Evolutionary conservation across 164 flowering plant genomes (phyloP).

Genomic region (Nymphaea thermarum): DNA sequence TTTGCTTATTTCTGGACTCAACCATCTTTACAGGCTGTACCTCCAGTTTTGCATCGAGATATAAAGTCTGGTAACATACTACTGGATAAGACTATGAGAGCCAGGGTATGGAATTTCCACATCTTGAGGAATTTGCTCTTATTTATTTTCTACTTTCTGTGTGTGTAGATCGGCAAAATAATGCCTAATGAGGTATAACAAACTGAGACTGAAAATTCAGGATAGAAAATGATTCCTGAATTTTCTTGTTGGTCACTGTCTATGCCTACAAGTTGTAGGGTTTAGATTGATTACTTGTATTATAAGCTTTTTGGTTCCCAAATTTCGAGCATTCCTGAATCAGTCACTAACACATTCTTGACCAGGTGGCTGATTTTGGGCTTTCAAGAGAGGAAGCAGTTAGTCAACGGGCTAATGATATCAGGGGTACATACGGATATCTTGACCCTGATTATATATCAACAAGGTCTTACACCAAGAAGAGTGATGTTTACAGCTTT

Average conservation of each 20-base stretch:
- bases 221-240: too few relatives aligned
- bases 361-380: constrained; percentile 96
- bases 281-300: too few relatives aligned
- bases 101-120: constrained; percentile 53
- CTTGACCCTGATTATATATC: constrained; percentile 96
- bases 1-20: background rate
- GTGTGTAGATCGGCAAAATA: too few relatives aligned
- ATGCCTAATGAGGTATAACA: too few relatives aligned
- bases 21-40: constrained; percentile 58
- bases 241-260: too few relatives aligned
- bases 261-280: too few relatives aligned
- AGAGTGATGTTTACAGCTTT: constrained; percentile 88
- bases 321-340: too few relatives aligned
- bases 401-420: constrained; percentile 44
- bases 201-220: too few relatives aligned
- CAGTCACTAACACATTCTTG: constrained; percentile 4
- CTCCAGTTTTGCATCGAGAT: constrained; percentile 91
- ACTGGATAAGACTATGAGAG: constrained; percentile 87
- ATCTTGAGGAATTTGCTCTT: background rate
- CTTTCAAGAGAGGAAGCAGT: constrained; percentile 91
- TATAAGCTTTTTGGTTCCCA: too few relatives aligned
- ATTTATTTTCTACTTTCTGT: too few relatives aligned
- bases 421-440: constrained; percentile 91
- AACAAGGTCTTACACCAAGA: constrained; percentile 71
- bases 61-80: constrained; percentile 91